A percentile compares a stretch with the other conserved stretches of the same genome.
phyloP scores from a whole-genome alignment of 768 basidiomycete species.

The Suillus placidus region DNA sequence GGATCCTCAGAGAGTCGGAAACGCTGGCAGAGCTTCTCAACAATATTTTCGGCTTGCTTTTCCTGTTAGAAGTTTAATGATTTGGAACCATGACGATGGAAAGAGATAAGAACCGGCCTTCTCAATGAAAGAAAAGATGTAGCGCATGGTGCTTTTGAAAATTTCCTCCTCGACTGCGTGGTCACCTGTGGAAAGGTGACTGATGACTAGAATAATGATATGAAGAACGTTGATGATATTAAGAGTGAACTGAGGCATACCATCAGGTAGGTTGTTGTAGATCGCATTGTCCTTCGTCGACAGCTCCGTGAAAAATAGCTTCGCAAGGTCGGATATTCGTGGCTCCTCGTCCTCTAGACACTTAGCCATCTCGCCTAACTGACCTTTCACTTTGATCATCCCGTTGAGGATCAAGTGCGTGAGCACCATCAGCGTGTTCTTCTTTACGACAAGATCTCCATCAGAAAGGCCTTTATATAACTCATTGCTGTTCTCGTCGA shows the following conservation, averaged over 20 bases:
- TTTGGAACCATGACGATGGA: background rate
- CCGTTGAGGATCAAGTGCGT: constrained; percentile 97
- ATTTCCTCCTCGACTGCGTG: constrained; percentile 91
- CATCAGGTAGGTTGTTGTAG: constrained; percentile 97
- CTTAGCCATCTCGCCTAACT: constrained; percentile 99
- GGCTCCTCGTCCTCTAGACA: constrained; percentile 91
- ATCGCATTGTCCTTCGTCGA: constrained; percentile 98
- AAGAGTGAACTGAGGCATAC: constrained; percentile 41
- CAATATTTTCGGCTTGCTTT: constrained; percentile 96
- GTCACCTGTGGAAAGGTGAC: constrained; percentile 87
- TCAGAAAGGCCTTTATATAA: constrained; percentile 95
- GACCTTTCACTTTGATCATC: constrained; percentile 99
- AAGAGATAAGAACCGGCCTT: constrained; percentile 56
- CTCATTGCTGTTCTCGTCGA: constrained; percentile 96
- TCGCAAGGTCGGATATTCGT: constrained; percentile 91
- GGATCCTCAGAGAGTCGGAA: constrained; percentile 88
- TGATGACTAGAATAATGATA: constrained; percentile 67
- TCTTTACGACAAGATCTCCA: constrained; percentile 87
- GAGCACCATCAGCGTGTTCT: constrained; percentile 98
- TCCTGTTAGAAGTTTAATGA: constrained; percentile 56
- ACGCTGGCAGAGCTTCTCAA: constrained; percentile 96
- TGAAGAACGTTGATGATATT: background rate
- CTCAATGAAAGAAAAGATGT: constrained; percentile 96
- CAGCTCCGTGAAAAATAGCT: constrained; percentile 95
- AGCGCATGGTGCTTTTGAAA: constrained; percentile 91